phyloP scores from a whole-genome alignment of 345 rosid species.

The Acer yangbiense region DNA sequence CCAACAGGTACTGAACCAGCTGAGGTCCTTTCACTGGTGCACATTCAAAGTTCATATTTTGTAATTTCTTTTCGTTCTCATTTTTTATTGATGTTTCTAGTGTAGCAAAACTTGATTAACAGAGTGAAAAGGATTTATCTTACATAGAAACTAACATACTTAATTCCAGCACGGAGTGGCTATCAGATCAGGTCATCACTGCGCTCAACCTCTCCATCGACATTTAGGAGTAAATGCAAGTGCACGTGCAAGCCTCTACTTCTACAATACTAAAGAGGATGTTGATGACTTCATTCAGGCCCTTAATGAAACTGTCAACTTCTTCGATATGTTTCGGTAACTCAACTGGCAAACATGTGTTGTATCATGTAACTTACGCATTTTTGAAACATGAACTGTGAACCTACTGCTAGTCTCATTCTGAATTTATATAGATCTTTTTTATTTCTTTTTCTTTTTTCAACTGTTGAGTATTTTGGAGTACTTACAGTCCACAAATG shows the following conservation, averaged over 20 bases:
- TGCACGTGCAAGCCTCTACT: conserved; percentile 93
- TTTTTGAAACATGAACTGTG: neutral
- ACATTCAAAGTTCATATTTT: neutral
- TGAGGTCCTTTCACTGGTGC: neutral
- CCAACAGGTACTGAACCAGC: conserved; percentile 63
- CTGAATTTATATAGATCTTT: too few relatives aligned
- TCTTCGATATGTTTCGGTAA: conserved; percentile 79
- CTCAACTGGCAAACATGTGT: neutral
- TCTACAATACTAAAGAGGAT: conserved; percentile 89
- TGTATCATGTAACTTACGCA: neutral
- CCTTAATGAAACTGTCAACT: conserved; percentile 69
- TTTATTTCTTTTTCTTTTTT: too few relatives aligned
- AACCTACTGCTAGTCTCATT: too few relatives aligned
- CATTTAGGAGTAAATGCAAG: conserved; percentile 77
- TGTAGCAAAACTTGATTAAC: neutral
- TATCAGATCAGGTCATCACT: conserved; percentile 95
- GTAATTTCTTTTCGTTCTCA: neutral
- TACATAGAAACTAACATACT: conserved; percentile 13
- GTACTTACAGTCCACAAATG: too few relatives aligned
- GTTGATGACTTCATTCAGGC: conserved; percentile 72
- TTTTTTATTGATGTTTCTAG: neutral
- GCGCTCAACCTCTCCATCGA: conserved; percentile 94
- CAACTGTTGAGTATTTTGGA: too few relatives aligned
- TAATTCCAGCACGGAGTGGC: conserved; percentile 92
- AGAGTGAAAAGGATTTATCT: neutral